Evolutionary conservation across 768 basidiomycete species (phyloP).

Genomic region (Daedaleopsis sinensis): DNA sequence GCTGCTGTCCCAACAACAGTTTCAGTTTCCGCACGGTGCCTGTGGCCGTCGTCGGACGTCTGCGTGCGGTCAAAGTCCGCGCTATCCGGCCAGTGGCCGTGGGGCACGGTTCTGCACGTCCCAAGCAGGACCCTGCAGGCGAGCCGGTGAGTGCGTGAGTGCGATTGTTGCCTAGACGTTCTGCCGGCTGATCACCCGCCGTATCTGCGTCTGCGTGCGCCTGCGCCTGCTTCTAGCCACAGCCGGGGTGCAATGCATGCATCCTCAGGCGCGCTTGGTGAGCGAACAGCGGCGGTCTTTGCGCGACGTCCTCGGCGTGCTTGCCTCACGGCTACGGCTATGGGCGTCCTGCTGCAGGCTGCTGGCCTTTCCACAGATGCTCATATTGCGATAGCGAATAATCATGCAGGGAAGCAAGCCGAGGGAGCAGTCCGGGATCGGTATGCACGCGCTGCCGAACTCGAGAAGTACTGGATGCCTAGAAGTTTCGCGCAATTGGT

Average conservation of each 20-base stretch:
- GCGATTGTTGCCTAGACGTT: background rate
- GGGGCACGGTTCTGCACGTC: background rate
- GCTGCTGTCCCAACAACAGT: background rate
- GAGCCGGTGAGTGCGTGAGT: background rate
- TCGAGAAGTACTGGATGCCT: conserved; percentile 67
- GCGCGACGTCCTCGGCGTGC: background rate
- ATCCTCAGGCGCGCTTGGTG: background rate
- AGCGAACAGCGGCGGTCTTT: background rate
- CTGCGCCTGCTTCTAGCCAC: too few species aligned
- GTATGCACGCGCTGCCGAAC: background rate
- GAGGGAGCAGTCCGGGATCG: background rate
- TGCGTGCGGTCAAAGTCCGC: background rate
- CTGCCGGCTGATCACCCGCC: background rate
- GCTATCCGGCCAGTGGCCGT: background rate
- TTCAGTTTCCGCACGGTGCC: background rate
- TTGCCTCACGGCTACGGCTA: background rate
- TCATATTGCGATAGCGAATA: background rate
- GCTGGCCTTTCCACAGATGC: background rate
- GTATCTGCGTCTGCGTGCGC: background rate
- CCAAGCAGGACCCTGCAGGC: background rate
- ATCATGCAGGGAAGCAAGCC: background rate
- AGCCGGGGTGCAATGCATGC: background rate
- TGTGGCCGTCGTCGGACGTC: background rate
- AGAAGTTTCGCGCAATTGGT: conserved; percentile 72
- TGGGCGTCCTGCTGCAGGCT: background rate